phyloP scores from a whole-genome alignment of 1,139 yeast species.

The Yamadazyma taylorii region DNA sequence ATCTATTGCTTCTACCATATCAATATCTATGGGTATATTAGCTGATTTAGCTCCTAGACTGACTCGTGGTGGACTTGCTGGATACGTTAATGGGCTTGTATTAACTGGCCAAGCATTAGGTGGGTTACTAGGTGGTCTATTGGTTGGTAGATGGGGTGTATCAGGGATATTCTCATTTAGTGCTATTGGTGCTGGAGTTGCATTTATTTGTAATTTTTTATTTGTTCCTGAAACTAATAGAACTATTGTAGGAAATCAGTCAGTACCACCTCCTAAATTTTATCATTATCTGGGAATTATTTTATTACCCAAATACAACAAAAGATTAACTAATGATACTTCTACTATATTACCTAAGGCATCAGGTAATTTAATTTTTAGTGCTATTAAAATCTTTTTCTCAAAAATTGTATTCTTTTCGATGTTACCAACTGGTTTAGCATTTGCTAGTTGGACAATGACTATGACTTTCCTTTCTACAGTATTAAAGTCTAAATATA shows the following conservation, averaged over 20 bases:
- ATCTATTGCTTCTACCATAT: constrained; percentile 69
- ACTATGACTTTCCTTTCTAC: constrained; percentile 65
- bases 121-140: constrained; percentile 69
- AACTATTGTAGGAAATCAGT: constrained; percentile 66
- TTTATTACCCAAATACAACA: constrained; percentile 16
- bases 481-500: constrained; percentile 46
- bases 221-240: constrained; percentile 73
- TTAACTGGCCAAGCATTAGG: constrained; percentile 75
- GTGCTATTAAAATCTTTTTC: constrained; percentile 44
- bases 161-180: constrained; percentile 75
- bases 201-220: constrained; percentile 35
- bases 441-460: constrained; percentile 70
- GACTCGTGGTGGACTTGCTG: constrained; percentile 66
- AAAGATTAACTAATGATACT: constrained; percentile 18
- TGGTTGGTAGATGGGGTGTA: constrained; percentile 65
- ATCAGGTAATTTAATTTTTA: constrained; percentile 35
- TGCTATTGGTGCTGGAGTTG: constrained; percentile 55
- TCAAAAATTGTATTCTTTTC: constrained; percentile 28
- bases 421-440: constrained; percentile 55
- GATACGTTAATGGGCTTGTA: constrained; percentile 61
- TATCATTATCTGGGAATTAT: constrained; percentile 47
- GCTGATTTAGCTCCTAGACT: constrained; percentile 64
- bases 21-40: constrained; percentile 64
- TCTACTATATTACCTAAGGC: constrained; percentile 20
- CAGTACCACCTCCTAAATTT: constrained; percentile 43